These are phyloP conservation scores for Sanguinoderma infundibulare DNA, from an alignment of 1,284 basidiomycete genomes.

Conservation along the genomic window DNA sequence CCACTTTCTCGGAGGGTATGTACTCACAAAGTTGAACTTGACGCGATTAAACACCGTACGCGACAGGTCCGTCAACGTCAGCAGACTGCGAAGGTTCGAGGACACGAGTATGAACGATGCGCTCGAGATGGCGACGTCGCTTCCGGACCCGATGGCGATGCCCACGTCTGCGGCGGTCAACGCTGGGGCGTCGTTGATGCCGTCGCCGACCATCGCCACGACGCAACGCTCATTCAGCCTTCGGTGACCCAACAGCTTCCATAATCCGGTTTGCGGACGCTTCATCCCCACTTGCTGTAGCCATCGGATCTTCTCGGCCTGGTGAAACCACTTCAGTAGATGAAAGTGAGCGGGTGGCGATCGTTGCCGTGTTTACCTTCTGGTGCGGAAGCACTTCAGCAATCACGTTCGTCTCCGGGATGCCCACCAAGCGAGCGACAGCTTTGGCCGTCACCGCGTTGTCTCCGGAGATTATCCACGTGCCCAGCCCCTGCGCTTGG, in stretches of 20 bases:
- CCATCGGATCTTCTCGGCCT: constrained; percentile 62
- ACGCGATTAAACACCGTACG: constrained; percentile 66
- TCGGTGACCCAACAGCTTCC: constrained; percentile 42
- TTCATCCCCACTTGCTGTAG: constrained; percentile 56
- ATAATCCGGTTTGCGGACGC: constrained; percentile 35
- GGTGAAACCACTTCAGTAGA: constrained; percentile 6
- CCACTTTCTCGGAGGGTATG: constrained; percentile 20
- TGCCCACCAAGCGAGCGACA: constrained; percentile 70
- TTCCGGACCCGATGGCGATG: constrained; percentile 79
- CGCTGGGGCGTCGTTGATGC: constrained; percentile 82
- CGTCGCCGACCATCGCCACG: constrained; percentile 79
- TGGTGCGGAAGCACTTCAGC: constrained; percentile 81
- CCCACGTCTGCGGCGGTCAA: constrained; percentile 76
- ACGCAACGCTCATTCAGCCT: constrained; percentile 52
- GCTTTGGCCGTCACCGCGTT: constrained; percentile 74
- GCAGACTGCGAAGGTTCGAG: constrained; percentile 58
- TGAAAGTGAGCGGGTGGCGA: not conserved
- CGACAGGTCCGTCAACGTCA: constrained; percentile 68
- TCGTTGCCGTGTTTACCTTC: constrained; percentile 51
- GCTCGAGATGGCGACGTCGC: constrained; percentile 76
- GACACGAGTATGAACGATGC: constrained; percentile 79
- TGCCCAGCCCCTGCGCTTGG: constrained; percentile 54
- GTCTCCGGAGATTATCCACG: constrained; percentile 86
- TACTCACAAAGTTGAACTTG: constrained; percentile 73
- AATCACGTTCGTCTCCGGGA: constrained; percentile 69